Conservation (phyloP, 768 basidiomycete genomes). For the Gloeostereum incarnatum region DNA sequence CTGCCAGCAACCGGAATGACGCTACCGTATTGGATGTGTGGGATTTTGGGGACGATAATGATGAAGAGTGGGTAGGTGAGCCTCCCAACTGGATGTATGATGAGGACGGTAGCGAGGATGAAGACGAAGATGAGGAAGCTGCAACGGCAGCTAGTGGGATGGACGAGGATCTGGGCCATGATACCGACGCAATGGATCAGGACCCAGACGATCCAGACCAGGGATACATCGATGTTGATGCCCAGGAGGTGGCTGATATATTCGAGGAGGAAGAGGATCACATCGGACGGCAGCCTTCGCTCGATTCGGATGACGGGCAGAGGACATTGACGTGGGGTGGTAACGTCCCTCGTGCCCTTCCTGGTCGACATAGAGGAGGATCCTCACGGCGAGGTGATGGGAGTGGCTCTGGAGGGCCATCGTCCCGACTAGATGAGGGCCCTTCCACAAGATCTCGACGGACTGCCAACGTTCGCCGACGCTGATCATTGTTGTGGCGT, state of each 20-base stretch:
- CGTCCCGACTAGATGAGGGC: no score
- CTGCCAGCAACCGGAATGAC: constrained; percentile 79
- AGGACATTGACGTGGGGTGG: no score
- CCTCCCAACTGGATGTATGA: constrained; percentile 70
- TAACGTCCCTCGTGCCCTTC: no score
- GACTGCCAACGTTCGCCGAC: no score
- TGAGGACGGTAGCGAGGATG: constrained; percentile 49
- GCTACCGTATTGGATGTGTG: constrained; percentile 80
- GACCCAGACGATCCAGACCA: constrained; percentile 33
- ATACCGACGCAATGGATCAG: constrained; percentile 10
- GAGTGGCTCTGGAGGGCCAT: no score
- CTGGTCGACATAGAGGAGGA: no score
- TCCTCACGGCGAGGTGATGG: no score
- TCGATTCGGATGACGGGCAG: no score
- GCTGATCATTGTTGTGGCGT: no score
- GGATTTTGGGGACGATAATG: constrained; percentile 74
- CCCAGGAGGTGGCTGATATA: neutral
- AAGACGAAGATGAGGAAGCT: constrained; percentile 34
- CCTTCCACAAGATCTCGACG: no score
- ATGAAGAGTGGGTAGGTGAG: constrained; percentile 80
- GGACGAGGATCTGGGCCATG: constrained; percentile 13
- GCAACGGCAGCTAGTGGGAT: constrained; percentile 14
- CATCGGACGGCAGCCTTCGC: no score
- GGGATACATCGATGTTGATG: constrained; percentile 14
- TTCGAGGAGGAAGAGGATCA: neutral